These are phyloP conservation scores for Leucosporidium creatinivorum DNA, from an alignment of 768 basidiomycete genomes.

Conservation along the genomic window DNA sequence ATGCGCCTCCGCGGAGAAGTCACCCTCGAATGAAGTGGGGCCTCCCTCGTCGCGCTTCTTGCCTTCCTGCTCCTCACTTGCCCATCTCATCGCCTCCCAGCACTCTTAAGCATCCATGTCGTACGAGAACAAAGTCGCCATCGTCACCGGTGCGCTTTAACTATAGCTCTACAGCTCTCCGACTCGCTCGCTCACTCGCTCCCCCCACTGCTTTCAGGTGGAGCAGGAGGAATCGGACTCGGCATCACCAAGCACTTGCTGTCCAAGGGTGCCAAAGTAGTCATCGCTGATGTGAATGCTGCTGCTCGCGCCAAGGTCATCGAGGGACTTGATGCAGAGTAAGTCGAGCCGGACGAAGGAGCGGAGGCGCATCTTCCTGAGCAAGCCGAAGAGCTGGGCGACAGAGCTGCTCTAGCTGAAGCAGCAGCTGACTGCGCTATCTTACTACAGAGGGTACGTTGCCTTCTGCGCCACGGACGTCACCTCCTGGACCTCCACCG, in stretches of 20 bases:
- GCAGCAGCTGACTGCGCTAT: too few species aligned
- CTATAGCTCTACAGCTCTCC: neutral
- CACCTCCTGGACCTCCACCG: slow-evolving; percentile 12
- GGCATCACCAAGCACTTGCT: slow-evolving; percentile 22
- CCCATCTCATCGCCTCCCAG: too few species aligned
- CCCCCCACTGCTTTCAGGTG: neutral
- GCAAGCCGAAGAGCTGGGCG: neutral
- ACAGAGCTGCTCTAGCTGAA: too few species aligned
- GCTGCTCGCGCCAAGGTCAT: slow-evolving; percentile 1
- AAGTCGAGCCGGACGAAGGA: neutral
- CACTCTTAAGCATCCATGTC: neutral
- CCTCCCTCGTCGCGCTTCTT: too few species aligned
- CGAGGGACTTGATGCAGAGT: neutral
- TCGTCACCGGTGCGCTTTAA: slow-evolving; percentile 19
- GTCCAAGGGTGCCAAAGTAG: slow-evolving; percentile 12
- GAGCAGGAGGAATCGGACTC: slow-evolving; percentile 20
- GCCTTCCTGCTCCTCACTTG: too few species aligned
- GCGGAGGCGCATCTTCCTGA: neutral
- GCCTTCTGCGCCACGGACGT: slow-evolving; percentile 21
- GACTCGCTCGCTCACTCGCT: neutral
- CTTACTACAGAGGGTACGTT: neutral
- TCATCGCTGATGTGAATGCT: slow-evolving; percentile 21
- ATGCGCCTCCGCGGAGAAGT: too few species aligned
- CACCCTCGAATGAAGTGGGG: too few species aligned
- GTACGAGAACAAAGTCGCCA: slow-evolving; percentile 9